Evolutionary conservation across 768 basidiomycete genomes (phyloP).

Genomic region (Sutorius australiensis): DNA sequence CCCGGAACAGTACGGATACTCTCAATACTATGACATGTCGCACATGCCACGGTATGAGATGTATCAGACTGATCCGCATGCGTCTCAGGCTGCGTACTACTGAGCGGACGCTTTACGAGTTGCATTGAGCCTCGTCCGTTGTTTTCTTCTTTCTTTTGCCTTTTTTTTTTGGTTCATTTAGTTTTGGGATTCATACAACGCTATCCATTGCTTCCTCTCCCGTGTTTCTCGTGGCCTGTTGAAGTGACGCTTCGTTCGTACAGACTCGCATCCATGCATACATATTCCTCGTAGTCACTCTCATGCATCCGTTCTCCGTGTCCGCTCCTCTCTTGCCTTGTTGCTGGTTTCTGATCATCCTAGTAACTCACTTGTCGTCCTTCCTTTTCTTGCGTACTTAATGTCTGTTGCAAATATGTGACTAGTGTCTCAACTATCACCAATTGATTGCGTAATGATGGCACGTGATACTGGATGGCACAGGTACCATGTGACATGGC

Average conservation of each 20-base stretch:
- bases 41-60: constrained; percentile 64
- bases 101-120: constrained; percentile 30
- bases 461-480: background rate
- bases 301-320: constrained; percentile 20
- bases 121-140: constrained; percentile 13
- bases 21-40: constrained; percentile 65
- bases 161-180: constrained; percentile 19
- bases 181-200: constrained; percentile 18
- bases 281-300: constrained; percentile 14
- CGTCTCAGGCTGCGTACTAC: constrained; percentile 59
- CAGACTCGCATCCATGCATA: constrained; percentile 31
- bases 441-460: background rate
- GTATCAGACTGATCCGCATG: constrained; percentile 52
- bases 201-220: constrained; percentile 13
- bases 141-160: background rate
- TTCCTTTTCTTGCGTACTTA: constrained; percentile 12
- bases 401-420: constrained; percentile 15
- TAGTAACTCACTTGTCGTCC: constrained; percentile 1
- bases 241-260: constrained; percentile 23
- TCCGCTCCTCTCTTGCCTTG: constrained; percentile 8
- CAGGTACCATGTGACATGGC: constrained; percentile 1
- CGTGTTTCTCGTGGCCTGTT: constrained; percentile 11
- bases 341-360: constrained; percentile 3
- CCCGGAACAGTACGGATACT: constrained; percentile 64
- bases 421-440: background rate